Conservation (phyloP, 129 eudicot genomes). For the Oenanthe sinensis region DNA sequence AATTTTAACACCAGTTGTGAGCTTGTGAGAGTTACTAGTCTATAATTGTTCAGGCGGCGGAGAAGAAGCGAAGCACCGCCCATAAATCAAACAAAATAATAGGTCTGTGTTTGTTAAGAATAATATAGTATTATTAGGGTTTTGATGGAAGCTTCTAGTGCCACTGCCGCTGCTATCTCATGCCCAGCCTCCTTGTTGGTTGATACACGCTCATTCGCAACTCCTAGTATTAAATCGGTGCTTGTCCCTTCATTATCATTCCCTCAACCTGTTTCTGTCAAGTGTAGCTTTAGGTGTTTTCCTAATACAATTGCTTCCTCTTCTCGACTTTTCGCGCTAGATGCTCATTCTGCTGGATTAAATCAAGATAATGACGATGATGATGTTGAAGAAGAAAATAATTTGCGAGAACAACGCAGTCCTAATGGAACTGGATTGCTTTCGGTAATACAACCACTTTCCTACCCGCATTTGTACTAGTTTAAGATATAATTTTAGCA, state of each 20-base stretch:
- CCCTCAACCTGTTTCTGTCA: neutral
- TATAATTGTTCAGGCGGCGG: neutral
- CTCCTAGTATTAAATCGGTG: neutral
- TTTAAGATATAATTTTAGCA: neutral
- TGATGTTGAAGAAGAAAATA: neutral
- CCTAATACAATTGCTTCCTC: neutral
- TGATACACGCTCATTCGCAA: neutral
- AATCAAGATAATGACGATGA: neutral
- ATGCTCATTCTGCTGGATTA: neutral
- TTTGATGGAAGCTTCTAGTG: neutral
- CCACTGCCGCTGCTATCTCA: neutral
- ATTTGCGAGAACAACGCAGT: neutral
- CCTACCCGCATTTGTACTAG: neutral
- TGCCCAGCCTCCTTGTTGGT: neutral
- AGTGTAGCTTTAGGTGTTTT: neutral
- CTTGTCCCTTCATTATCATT: neutral
- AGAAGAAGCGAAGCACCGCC: no score
- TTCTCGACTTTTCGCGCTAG: neutral
- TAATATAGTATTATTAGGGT: neutral
- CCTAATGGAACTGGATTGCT: neutral
- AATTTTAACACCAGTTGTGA: no score
- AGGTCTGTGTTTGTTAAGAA: neutral
- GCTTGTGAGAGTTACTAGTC: neutral
- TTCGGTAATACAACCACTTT: neutral
- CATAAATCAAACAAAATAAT: no score